Evolutionary conservation across 352 stramenopile genomes (phyloP), one percentile per base, ranked within the genome.

Genomic region (Phytopythium boreale): DNA sequence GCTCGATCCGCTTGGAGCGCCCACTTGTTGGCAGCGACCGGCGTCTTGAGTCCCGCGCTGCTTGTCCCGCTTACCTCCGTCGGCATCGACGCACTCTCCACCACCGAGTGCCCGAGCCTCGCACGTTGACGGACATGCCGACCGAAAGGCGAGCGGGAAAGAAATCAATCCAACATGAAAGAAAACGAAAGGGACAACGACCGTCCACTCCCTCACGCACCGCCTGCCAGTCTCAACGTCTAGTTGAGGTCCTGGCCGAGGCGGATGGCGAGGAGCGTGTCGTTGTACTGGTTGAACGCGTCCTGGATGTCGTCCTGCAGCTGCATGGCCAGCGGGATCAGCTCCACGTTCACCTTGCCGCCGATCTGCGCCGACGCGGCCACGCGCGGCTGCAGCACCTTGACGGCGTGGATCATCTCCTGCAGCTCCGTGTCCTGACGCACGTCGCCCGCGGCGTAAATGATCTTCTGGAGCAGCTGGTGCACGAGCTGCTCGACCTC

Each of bases 231-330:
- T 19, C 47, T 34, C 24, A 11, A 27, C 56, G 22, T 5, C 56
- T 86, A 92, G 68, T 86, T 89, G 64, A 90, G 82, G 68, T 94
- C 88, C 74, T 93, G 88, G 62, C 86, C 88, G 39, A 96, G 71
- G 53, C 87, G 83, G 34, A 96, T 79, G 34, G 88, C 88, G 69
- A 96, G 62, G 50, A 96, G 59, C 68, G 88, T 94, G 72, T 96
- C 88, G 76, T 95, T 90, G 82, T 96, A 96, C 83, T 96, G 88
- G 75, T 90, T 95, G 73, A 96, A 94, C 50, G 88, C 88, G 49
- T 96, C 86, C 66, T 94, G 84, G 67, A 96, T 96, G 70, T 96
- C 86, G 69, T 96, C 88, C 64, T 96, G 88, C 56, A 96, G 77
- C 71, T 96, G 88, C 88, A 96, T 94, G 37, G 86, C 88, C 57